A percentile compares a stretch with the other conserved stretches of the same genome.
phyloP scores from a whole-genome alignment of 108 stramenopile genomes.

The Pseudonitzschia multiseries region DNA sequence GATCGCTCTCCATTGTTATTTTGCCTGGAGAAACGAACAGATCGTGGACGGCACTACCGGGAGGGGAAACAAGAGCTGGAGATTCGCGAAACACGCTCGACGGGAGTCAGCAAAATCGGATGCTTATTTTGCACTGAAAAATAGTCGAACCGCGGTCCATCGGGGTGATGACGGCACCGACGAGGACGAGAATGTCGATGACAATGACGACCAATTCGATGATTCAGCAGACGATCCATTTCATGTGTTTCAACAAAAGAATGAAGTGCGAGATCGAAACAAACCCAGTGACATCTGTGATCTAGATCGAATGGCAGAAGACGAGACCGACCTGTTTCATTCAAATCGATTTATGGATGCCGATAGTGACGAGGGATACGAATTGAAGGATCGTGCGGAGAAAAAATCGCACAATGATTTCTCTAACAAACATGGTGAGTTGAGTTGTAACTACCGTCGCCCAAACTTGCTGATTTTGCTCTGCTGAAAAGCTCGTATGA shows the following conservation, averaged over 20 bases:
- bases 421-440: slow-evolving; percentile 2
- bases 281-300: not conserved
- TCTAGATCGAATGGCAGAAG: not conserved
- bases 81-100: slow-evolving; percentile 9
- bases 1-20: slow-evolving; percentile 52
- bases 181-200: not conserved
- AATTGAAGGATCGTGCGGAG: not conserved
- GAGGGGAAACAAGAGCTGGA: not conserved
- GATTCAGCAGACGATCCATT: slow-evolving; percentile 28
- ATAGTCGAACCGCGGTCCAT: not conserved
- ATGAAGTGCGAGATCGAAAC: not conserved
- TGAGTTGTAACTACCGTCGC: not conserved
- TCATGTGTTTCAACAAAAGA: not conserved
- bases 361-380: slow-evolving; percentile 8
- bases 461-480: not conserved
- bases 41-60: not conserved
- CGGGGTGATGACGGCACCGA: not conserved
- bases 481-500: not conserved
- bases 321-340: not conserved
- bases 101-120: not conserved
- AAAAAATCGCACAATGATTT: not conserved
- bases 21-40: slow-evolving; percentile 24
- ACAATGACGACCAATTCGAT: not conserved
- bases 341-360: slow-evolving; percentile 30
- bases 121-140: not conserved